phyloP scores from a whole-genome alignment of 768 basidiomycete species.

The Trametes cubensis region DNA sequence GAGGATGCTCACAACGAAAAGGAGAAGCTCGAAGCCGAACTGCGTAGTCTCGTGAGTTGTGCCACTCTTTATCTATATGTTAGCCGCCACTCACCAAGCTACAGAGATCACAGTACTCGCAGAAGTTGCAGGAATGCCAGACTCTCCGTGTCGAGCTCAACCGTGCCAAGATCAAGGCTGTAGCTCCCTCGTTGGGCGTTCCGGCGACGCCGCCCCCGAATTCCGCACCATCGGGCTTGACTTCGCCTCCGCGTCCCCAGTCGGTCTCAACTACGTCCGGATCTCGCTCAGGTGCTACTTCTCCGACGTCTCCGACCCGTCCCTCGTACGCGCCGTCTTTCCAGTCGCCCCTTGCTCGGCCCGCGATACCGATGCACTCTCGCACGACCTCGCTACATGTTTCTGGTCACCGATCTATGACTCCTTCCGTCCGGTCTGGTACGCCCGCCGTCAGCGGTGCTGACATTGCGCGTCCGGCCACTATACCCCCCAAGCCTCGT shows the following conservation, averaged over 20 bases:
- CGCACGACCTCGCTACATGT: conserved; percentile 56
- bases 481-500: conserved; percentile 46
- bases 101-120: conserved; percentile 62
- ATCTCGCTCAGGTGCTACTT: conserved; percentile 33
- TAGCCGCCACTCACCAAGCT: conserved; percentile 21
- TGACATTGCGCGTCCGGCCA: conserved; percentile 27
- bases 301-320: conserved; percentile 32
- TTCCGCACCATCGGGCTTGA: conserved; percentile 22
- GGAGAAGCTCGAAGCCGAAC: conserved; percentile 66
- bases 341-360: conserved; percentile 53
- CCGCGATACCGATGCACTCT: conserved; percentile 48
- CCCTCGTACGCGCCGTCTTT: conserved; percentile 47
- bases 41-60: conserved; percentile 65
- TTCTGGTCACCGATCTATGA: conserved; percentile 51
- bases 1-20: conserved; percentile 64
- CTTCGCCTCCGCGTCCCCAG: conserved; percentile 31
- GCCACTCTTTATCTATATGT: background rate
- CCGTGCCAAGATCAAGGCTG: conserved; percentile 54
- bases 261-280: conserved; percentile 28
- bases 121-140: conserved; percentile 74
- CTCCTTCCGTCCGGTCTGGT: conserved; percentile 47
- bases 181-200: conserved; percentile 36
- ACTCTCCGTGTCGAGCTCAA: conserved; percentile 66
- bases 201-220: conserved; percentile 35
- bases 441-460: conserved; percentile 43